Evolutionary conservation across 805 yeast species (phyloP).

Genomic region (Wickerhamomyces rabaulensis): DNA sequence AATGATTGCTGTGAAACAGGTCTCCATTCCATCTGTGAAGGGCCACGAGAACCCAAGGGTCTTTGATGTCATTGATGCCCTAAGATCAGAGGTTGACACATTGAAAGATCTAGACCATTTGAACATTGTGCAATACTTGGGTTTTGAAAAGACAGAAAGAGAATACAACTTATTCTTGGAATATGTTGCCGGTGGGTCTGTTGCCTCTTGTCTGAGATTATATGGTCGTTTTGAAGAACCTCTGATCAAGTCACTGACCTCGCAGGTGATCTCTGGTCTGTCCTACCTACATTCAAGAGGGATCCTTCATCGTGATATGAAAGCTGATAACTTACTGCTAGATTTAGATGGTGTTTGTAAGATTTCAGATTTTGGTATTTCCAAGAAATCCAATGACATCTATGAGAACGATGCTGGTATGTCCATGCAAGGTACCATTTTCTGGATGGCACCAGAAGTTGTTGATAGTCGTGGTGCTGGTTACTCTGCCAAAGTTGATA

Average conservation of each 20-base stretch:
- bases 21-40: constrained; percentile 50
- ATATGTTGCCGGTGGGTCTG: constrained; percentile 97
- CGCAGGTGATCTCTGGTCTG: constrained; percentile 79
- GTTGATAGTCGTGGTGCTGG: constrained; percentile 89
- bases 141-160: constrained; percentile 72
- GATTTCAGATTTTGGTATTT: constrained; percentile 94
- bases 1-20: constrained; percentile 98
- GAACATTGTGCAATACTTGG: constrained; percentile 93
- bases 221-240: constrained; percentile 84
- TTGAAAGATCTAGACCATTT: constrained; percentile 90
- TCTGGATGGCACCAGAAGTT: constrained; percentile 99
- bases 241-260: constrained; percentile 64
- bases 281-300: constrained; percentile 85
- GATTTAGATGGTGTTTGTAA: constrained; percentile 93
- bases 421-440: constrained; percentile 98
- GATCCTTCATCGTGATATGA: constrained; percentile 87
- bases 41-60: constrained; percentile 35
- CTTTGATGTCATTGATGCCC: constrained; percentile 68
- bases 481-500: constrained; percentile 95
- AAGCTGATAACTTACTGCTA: constrained; percentile 84
- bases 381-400: constrained; percentile 78
- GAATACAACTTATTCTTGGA: constrained; percentile 86
- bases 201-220: constrained; percentile 75
- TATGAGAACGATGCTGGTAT: constrained; percentile 89
- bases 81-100: constrained; percentile 87